Base-by-base conservation (phyloP, 202 grass and related monocot genomes). In the Zizania palustris region DNA sequence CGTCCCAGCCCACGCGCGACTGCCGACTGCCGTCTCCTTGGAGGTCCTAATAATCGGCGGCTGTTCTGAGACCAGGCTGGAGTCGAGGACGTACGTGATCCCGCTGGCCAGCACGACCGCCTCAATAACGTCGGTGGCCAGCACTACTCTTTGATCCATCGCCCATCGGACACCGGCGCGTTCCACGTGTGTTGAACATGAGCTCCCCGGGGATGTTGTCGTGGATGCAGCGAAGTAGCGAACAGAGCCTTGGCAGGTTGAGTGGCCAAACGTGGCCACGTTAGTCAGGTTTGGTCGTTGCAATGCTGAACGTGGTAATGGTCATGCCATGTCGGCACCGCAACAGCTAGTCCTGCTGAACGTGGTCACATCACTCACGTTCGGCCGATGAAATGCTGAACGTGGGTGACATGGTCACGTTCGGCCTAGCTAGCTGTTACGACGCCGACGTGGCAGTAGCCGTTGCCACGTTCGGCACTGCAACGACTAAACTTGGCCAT, bases 71-170 rank as follows among this genome's bases (percentile, higher is more conserved):
- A 50, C 12, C 36, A 77, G 33, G 60, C 83, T 60, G 18, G 83
- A 2, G 68, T 85, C 83, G 48, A 85, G n/a, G 60, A 85, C 60
- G 46, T 80, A 67, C 38, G 11, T 34, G 59, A 80, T 85, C 28
- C 75, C 68, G 11, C 42, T 43, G 45, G 74, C 60, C 13, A 48
- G 40, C 49, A 85, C 60, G 6, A 67, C 45, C 28, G 75, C 73
- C 83, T 85, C 82, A 45, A 66, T 74, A 58, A 78, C 56, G 82
- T 72, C 68, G 45, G 64, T 85, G 46, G 66, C 28, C 28, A 28
- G 28, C 28, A 28, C 75, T 36, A 79, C 66, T 22, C 55, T 77
- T 71, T 22, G 19, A 20, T 7, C 74, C 65, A 6, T 41, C 44
- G 5, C 5, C 74, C 65, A 6, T 41, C 44, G 5, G 82, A 19